Conservation (phyloP, 2,329 filamentous ascomycete genomes). For the Diaporthe sp. region DNA sequence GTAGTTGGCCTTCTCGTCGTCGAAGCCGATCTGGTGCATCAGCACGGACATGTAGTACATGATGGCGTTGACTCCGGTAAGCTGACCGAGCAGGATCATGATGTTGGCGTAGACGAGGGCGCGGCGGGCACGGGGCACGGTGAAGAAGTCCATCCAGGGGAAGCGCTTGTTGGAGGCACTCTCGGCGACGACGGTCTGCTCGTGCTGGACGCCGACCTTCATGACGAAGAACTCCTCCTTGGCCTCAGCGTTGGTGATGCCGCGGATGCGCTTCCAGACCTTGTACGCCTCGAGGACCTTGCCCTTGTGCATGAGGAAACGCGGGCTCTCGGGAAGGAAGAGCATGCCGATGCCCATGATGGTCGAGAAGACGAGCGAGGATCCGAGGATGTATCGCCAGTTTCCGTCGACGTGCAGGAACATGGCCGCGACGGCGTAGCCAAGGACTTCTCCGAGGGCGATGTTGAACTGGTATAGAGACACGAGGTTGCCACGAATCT, state of each 20-base stretch:
- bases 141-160: conserved; percentile 82
- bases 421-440: conserved; percentile 80
- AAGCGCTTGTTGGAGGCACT: conserved; percentile 68
- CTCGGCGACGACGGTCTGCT: conserved; percentile 66
- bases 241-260: conserved; percentile 67
- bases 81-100: conserved; percentile 78
- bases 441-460: conserved; percentile 79
- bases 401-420: conserved; percentile 78
- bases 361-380: conserved; percentile 78
- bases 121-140: conserved; percentile 74
- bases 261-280: conserved; percentile 81
- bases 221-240: conserved; percentile 80
- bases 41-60: conserved; percentile 80
- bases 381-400: conserved; percentile 82
- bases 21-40: conserved; percentile 77
- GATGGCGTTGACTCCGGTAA: conserved; percentile 79
- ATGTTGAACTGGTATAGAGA: conserved; percentile 84
- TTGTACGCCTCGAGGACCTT: conserved; percentile 71
- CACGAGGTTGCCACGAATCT: conserved; percentile 78
- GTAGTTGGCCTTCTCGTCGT: conserved; percentile 73
- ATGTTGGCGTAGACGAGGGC: conserved; percentile 77
- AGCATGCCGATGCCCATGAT: conserved; percentile 75
- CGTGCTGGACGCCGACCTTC: conserved; percentile 71
- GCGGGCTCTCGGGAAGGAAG: conserved; percentile 78
- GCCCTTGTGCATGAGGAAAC: conserved; percentile 79